Base-by-base conservation (phyloP, 129 eudicot species). In the Tagetes erecta region DNA sequence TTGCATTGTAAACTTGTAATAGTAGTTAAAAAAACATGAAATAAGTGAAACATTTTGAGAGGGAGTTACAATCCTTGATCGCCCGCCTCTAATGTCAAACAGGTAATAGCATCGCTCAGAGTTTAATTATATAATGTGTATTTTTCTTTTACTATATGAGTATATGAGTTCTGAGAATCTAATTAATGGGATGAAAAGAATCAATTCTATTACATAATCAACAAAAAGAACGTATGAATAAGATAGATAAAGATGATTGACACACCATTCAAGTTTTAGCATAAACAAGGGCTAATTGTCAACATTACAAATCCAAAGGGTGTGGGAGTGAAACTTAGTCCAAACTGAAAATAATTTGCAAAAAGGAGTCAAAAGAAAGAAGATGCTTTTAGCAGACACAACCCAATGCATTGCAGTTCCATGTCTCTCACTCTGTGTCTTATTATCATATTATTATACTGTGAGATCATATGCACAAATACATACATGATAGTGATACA, bases 301-400 rank as follows among this genome's bases (percentile, higher is more conserved):
- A 64, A 41, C 5, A 5, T 35, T 35, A 64, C 9, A 14, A n/a
- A 51, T 9, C 38, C 53, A 30, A 0, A 52, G 59, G 67, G 51
- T 1, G 8, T 36, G 14, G 39, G 55, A 79, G 33, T 65, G 41
- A 53, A 30, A 8, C 35, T 37, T 10, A 44, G 74, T 66, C 53
- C 70, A 55, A 52, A 55, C 4, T 1, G 13, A 78, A 78, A 59
- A 70, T 14, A 40, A 49, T 30, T 58, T 13, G 35, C 68, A 72
- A 79, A 79, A 79, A 45, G 14, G 13, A 47, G 83, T 79, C 78
- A 65, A 79, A 73, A 52, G 78, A 79, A 79, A 55, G 74, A 79
- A 79, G 83, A 79, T 73, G 83, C 83, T 66, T 79, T 79, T 56
- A 65, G 82, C 78, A 79, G 78, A 79, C 78, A 79, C 56, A 38